A percentile compares a stretch with the other conserved stretches of the same genome.
Conservation (phyloP, 129 eudicot species). For the Tagetes erecta region DNA sequence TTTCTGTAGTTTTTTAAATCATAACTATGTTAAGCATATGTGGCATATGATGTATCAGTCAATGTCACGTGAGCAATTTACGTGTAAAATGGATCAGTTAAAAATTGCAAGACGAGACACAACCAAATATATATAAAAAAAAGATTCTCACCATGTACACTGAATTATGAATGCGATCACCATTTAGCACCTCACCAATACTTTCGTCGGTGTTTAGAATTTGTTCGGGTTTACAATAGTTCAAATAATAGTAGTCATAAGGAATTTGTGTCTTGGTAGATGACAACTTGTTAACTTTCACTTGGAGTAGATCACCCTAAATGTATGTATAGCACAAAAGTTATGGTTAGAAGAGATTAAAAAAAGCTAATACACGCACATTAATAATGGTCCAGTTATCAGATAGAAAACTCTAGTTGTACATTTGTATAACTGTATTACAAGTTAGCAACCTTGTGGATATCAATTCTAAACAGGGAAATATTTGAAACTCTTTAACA, state of each 20-base stretch:
- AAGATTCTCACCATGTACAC: slow-evolving; percentile 56
- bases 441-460: too few species aligned
- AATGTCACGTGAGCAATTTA: too few species aligned
- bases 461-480: neutral
- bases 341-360: neutral
- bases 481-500: neutral
- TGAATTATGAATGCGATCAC: slow-evolving; percentile 85
- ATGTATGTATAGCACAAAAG: neutral
- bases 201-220: slow-evolving; percentile 64
- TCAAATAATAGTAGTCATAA: slow-evolving; percentile 81
- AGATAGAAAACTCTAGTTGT: neutral
- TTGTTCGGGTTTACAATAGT: slow-evolving; percentile 63
- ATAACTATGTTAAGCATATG: neutral
- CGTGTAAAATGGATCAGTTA: too few species aligned
- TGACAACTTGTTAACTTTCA: slow-evolving; percentile 82
- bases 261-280: slow-evolving; percentile 89
- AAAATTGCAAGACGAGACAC: neutral
- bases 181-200: slow-evolving; percentile 79
- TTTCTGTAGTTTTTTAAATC: neutral
- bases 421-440: too few species aligned
- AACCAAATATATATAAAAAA: neutral
- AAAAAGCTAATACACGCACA: neutral
- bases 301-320: slow-evolving; percentile 79
- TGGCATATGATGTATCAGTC: neutral
- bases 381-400: neutral